Conservation (phyloP, 352 stramenopile species). For the Phytophthora pisi region DNA sequence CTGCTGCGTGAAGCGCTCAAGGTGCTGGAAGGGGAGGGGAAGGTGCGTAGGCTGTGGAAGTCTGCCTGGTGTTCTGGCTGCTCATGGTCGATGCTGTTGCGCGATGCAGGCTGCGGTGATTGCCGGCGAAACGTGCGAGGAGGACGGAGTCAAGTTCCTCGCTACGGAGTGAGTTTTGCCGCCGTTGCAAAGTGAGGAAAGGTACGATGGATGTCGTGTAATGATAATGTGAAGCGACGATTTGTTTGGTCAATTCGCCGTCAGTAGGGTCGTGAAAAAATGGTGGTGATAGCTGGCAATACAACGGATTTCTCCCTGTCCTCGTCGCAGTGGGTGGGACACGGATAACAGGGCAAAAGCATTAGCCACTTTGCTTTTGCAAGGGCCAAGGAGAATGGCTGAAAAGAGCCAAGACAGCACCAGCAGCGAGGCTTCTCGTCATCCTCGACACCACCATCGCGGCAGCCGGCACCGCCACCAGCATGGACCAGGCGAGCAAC, state of each 20-base stretch:
- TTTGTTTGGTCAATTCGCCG: too few relatives aligned
- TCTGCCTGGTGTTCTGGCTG: neutral
- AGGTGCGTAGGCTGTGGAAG: conserved; percentile 35
- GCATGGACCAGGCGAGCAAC: neutral
- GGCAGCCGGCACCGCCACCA: conserved; percentile 3
- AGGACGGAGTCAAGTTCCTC: conserved; percentile 89
- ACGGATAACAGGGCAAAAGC: neutral
- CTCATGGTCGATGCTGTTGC: conserved; percentile 1
- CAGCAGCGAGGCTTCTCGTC: neutral
- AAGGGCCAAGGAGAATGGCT: neutral
- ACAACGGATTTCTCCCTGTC: too few relatives aligned
- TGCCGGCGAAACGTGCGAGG: conserved; percentile 78
- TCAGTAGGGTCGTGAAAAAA: too few relatives aligned
- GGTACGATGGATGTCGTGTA: conserved; percentile 21
- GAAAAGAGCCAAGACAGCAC: neutral
- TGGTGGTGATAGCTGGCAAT: too few relatives aligned
- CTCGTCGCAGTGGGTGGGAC: conserved; percentile 15
- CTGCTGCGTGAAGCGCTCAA: conserved; percentile 77
- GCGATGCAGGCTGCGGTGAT: conserved; percentile 68
- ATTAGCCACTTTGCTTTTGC: neutral
- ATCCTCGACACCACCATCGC: conserved; percentile 1
- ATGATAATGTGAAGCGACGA: conserved; percentile 33
- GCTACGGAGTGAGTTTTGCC: conserved; percentile 49
- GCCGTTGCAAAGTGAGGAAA: neutral
- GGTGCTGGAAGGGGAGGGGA: conserved; percentile 78